Percentiles rank a stretch among this genome's conserved stretches.
These are phyloP conservation scores for Glycine tomentella DNA, from an alignment of 306 rosid species.

Conservation along the genomic window DNA sequence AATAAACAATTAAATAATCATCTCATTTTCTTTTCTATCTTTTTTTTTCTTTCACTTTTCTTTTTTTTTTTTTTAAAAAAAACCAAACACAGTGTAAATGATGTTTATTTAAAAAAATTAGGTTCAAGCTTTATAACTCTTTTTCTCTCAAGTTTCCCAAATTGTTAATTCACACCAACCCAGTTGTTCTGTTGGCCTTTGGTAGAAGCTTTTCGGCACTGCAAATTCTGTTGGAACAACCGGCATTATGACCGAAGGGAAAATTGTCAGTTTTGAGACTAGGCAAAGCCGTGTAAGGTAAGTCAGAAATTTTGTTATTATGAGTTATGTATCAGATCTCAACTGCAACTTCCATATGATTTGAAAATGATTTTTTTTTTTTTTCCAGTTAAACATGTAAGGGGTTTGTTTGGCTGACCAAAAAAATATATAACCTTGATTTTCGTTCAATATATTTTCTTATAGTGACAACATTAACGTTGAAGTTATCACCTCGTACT, in stretches of 20 bases:
- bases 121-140: neutral
- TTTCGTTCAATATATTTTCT: no score
- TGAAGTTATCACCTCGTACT: no score
- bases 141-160: slow-evolving; percentile 50
- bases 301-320: slow-evolving; percentile 41
- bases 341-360: slow-evolving; percentile 45
- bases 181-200: slow-evolving; percentile 36
- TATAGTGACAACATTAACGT: no score
- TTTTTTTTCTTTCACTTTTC: no score
- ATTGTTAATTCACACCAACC: slow-evolving; percentile 45
- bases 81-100: no score
- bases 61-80: no score
- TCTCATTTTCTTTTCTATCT: no score
- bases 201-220: slow-evolving; percentile 38
- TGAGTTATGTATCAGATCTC: slow-evolving; percentile 40
- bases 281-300: slow-evolving; percentile 55
- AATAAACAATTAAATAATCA: no score
- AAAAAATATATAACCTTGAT: no score
- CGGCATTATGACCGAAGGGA: slow-evolving; percentile 37
- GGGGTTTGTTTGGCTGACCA: neutral
- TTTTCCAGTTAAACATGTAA: neutral
- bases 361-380: neutral
- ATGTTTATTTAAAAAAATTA: neutral
- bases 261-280: slow-evolving; percentile 21
- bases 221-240: slow-evolving; percentile 60